These are phyloP conservation scores for Millerozyma acaciae DNA, from an alignment of 805 yeast species.

Conservation along the genomic window DNA sequence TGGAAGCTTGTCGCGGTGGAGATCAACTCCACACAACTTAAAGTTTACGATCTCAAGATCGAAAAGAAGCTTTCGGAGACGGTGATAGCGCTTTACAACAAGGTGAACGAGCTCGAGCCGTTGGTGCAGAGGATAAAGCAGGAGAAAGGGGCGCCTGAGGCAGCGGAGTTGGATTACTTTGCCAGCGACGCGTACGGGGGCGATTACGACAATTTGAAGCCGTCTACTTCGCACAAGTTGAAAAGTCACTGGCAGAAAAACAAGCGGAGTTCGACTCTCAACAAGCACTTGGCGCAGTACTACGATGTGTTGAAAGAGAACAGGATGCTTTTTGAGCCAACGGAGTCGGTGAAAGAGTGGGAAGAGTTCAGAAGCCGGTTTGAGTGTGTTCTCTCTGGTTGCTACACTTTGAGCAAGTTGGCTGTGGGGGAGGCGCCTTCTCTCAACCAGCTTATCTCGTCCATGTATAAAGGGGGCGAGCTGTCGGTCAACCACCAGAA, in stretches of 20 bases:
- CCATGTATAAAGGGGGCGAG: constrained; percentile 21
- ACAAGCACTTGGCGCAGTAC: constrained; percentile 14
- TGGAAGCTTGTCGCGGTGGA: constrained; percentile 39
- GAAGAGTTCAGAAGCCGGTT: constrained; percentile 14
- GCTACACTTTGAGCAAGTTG: constrained; percentile 29
- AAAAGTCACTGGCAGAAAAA: constrained; percentile 14
- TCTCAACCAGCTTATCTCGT: constrained; percentile 19
- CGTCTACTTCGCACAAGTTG: constrained; percentile 15
- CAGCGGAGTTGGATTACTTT: constrained; percentile 13
- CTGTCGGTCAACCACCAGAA: constrained; percentile 9
- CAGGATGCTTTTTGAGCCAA: constrained; percentile 38
- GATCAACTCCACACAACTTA: constrained; percentile 37
- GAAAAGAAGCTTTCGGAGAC: constrained; percentile 17
- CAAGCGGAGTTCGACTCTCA: constrained; percentile 6
- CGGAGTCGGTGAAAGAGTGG: constrained; percentile 13
- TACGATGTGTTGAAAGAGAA: constrained; percentile 23
- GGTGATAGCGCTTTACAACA: constrained; percentile 28
- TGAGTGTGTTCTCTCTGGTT: constrained; percentile 21
- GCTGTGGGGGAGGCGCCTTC: constrained; percentile 37
- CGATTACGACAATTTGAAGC: constrained; percentile 4
- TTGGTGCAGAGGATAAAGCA: constrained; percentile 6
- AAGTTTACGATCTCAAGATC: constrained; percentile 24
- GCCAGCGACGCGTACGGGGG: constrained; percentile 34
- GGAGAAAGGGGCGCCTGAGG: constrained; percentile 4
- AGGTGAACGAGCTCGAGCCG: constrained; percentile 22